phyloP scores from a whole-genome alignment of 257 asterid species.

The Lycium ferocissimum region DNA sequence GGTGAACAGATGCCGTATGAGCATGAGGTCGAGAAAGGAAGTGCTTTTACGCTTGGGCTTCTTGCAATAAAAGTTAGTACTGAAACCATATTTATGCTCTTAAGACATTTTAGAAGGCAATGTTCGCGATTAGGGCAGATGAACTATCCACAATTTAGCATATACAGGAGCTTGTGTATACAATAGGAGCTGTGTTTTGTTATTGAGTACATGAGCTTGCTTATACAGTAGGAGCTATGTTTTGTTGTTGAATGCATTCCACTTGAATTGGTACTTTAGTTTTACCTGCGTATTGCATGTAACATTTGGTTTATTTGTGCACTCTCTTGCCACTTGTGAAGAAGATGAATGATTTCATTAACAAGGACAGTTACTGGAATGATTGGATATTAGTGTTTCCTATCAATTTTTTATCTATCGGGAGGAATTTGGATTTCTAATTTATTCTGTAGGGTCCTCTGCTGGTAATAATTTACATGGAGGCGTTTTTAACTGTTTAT shows the following conservation, averaged over 20 bases:
- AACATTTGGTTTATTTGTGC: background rate
- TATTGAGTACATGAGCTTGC: no score
- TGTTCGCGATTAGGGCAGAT: background rate
- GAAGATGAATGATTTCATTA: background rate
- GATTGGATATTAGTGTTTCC: conserved; percentile 4
- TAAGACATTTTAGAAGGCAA: background rate
- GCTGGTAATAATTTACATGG: background rate
- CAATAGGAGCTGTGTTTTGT: no score
- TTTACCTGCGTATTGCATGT: conserved; percentile 7
- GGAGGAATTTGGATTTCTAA: background rate
- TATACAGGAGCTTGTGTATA: no score
- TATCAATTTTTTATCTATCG: background rate
- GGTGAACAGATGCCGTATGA: conserved; percentile 56
- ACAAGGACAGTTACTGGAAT: background rate
- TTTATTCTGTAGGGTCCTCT: background rate
- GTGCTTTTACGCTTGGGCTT: conserved; percentile 97
- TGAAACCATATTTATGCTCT: conserved; percentile 11
- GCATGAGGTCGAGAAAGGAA: conserved; percentile 98
- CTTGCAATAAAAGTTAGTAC: conserved; percentile 85
- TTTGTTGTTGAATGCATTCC: conserved; percentile 1
- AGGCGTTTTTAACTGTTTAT: conserved; percentile 17
- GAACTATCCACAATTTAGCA: background rate
- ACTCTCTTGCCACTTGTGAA: conserved; percentile 21
- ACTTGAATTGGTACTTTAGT: conserved; percentile 11
- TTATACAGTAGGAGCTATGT: background rate